Base-by-base conservation (phyloP, 2,329 filamentous ascomycete species). In the Talaromyces verruculosus region DNA sequence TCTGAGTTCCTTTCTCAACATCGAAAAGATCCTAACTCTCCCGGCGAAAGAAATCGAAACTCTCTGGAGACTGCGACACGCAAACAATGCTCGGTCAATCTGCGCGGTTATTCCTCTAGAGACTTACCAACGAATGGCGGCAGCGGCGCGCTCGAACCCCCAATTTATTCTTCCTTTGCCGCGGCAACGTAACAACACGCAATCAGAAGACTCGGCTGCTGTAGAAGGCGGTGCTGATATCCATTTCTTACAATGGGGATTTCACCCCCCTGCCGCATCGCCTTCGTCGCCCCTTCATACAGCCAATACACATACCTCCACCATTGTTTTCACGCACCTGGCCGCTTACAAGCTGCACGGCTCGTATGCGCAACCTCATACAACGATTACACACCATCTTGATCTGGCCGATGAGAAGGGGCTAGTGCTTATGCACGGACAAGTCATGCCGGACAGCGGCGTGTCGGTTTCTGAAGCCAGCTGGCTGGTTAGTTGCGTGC, bases 241-340 rank as follows among this genome's bases (percentile, higher is more conserved):
- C 55, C 95, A 99, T 80, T 97, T 96, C 78, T 80, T 99, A 68
- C 94, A 99, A 79, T 99, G 96, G 92, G 91, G 91, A 0, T 97
- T 97, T 79, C 93, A 96, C 67, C 84, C 88, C 0, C 82, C 84
- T 2, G 79, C 84, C 1, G 74, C 71, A 5, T 69, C 73, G 59
- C 70, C 65, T 5, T 64, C 73, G 11, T 19, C 53, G 35, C n/a
- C 61, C 1, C 67, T 72, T 4, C 67, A 70, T 4, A 85, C 81
- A 37, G 80, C 79, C 25, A 81, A 81, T 65, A 85, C 84, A 19
- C 80, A 84, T 67, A 89, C 88, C 3, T 87, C 86, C 67, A 92
- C 90, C 0, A 89, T 98, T 5, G 88, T 99, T 39, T 98, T 99
- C 81, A 99, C 95, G 0, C 91, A 95, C 74, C 84, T 99, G 37